These are phyloP conservation scores for Yamadazyma insecticola DNA, from an alignment of 805 yeast species.

Conservation along the genomic window DNA sequence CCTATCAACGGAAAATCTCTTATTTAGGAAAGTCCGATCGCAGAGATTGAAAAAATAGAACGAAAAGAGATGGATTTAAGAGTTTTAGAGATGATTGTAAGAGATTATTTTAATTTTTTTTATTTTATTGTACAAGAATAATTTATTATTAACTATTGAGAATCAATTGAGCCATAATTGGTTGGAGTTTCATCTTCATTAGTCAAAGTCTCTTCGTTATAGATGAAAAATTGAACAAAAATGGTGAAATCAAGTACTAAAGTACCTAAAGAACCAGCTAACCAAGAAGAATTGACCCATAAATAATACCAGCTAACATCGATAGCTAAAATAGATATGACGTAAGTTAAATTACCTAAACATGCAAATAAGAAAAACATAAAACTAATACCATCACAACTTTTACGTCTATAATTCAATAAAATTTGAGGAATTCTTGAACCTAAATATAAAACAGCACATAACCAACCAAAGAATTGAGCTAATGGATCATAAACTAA, in stretches of 20 bases:
- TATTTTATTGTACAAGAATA: no score
- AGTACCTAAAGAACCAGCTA: conserved; percentile 88
- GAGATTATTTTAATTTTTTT: no score
- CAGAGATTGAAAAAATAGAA: no score
- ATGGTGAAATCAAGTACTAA: conserved; percentile 77
- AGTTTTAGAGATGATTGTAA: no score
- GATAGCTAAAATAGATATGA: conserved; percentile 74
- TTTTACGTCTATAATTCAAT: conserved; percentile 78
- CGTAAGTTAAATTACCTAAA: conserved; percentile 88
- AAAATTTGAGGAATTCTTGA: conserved; percentile 91
- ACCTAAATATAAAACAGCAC: conserved; percentile 74
- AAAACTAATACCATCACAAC: conserved; percentile 93
- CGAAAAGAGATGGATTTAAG: no score
- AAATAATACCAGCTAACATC: conserved; percentile 68
- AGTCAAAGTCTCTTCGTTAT: conserved; percentile 45
- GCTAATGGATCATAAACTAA: conserved; percentile 71
- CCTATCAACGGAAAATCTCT: no score
- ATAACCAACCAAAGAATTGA: conserved; percentile 80
- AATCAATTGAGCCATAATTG: conserved; percentile 6
- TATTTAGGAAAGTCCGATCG: no score
- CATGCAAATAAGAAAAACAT: conserved; percentile 94
- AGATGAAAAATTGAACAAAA: conserved; percentile 79
- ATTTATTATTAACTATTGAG: no score
- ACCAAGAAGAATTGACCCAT: conserved; percentile 85
- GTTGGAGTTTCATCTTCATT: conserved; percentile 9